Percentiles rank a stretch among this genome's conserved stretches.
Evolutionary conservation across 768 basidiomycete species (phyloP).

Genomic region (Xerocomellus dryophilus): DNA sequence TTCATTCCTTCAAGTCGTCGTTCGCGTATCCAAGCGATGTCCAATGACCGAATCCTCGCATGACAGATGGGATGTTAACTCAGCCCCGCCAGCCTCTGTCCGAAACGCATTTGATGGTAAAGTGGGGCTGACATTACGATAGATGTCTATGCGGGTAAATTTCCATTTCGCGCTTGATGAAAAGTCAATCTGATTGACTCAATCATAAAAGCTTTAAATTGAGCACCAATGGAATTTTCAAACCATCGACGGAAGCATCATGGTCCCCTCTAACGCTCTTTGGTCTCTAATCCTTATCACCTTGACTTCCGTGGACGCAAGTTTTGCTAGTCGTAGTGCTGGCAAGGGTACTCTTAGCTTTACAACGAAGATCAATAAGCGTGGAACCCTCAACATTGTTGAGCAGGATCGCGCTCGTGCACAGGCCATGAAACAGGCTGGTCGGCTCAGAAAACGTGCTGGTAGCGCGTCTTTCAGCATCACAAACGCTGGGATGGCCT

Average conservation of each 20-base stretch:
- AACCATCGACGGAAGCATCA: background rate
- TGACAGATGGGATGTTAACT: too few species aligned
- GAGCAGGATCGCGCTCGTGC: constrained; percentile 14
- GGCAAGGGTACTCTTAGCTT: constrained; percentile 9
- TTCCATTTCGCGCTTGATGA: too few species aligned
- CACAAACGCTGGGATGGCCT: constrained; percentile 22
- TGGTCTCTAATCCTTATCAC: background rate
- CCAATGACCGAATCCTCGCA: too few species aligned
- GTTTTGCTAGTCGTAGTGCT: background rate
- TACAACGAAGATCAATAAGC: constrained; percentile 7
- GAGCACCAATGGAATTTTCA: too few species aligned
- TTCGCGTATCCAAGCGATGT: too few species aligned
- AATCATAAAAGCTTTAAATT: too few species aligned
- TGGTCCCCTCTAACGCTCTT: background rate
- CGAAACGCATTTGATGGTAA: too few species aligned
- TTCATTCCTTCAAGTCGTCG: too few species aligned
- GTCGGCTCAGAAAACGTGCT: constrained; percentile 1
- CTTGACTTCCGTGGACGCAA: background rate
- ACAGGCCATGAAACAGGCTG: constrained; percentile 2
- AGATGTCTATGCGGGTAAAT: too few species aligned
- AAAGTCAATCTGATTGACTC: too few species aligned
- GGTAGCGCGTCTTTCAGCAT: background rate
- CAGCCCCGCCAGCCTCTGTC: too few species aligned
- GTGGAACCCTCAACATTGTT: constrained; percentile 10
- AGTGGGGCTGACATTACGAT: too few species aligned